phyloP scores from a whole-genome alignment of 768 basidiomycete genomes.

The Podaxis sp. region DNA sequence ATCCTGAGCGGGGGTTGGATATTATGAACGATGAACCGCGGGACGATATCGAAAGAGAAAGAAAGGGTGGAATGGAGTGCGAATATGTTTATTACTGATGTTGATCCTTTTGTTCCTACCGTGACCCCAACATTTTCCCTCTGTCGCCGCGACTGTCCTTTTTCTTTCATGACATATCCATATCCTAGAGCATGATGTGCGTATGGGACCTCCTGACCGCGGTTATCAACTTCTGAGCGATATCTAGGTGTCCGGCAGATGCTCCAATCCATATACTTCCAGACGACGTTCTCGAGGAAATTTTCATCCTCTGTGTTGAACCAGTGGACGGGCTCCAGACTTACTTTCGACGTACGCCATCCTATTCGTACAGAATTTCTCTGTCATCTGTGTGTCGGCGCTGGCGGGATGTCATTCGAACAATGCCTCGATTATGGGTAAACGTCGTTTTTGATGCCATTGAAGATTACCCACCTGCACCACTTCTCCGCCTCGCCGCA shows the following conservation, averaged over 20 bases:
- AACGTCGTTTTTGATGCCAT: conserved; percentile 1
- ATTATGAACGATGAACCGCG: too few species aligned
- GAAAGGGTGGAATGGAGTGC: not conserved
- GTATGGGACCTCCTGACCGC: not conserved
- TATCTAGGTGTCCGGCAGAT: not conserved
- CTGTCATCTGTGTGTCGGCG: conserved; percentile 6
- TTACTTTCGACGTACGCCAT: not conserved
- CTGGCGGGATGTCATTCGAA: not conserved
- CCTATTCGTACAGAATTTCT: not conserved
- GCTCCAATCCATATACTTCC: conserved; percentile 4
- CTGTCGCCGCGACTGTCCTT: not conserved
- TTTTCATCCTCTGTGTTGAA: not conserved
- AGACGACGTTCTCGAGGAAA: conserved; percentile 6
- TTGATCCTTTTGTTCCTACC: not conserved
- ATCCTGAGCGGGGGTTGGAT: too few species aligned
- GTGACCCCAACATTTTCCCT: not conserved
- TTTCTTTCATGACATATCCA: not conserved
- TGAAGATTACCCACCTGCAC: not conserved
- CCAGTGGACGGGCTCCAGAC: not conserved
- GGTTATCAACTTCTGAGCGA: not conserved
- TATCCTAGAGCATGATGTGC: not conserved
- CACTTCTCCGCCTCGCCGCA: not conserved
- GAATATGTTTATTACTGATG: not conserved
- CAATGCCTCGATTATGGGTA: not conserved
- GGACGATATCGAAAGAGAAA: too few species aligned